These are phyloP conservation scores for Taphrina deformans DNA, from an alignment of 1,139 yeast genomes.

Conservation along the genomic window DNA sequence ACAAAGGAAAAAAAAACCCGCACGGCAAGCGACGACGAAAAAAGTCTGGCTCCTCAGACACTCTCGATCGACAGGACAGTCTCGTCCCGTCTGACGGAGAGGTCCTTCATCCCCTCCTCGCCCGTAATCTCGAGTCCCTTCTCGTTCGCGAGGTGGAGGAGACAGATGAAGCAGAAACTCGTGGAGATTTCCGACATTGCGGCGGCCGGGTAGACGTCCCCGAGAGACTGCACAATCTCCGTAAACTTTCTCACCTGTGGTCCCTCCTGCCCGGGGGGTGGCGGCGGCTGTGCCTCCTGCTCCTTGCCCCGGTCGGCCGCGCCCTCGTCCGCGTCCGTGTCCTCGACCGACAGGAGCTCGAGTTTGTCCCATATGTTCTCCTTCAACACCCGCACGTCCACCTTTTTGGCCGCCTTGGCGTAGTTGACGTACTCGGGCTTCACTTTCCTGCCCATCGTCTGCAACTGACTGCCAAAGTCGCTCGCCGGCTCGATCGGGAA, in stretches of 20 bases:
- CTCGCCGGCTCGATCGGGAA: slow-evolving; percentile 29
- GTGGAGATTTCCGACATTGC: slow-evolving; percentile 67
- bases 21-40: no score
- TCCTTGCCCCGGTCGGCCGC: slow-evolving; percentile 15
- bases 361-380: slow-evolving; percentile 75
- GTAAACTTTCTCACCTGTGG: slow-evolving; percentile 49
- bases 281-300: not conserved
- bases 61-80: slow-evolving; percentile 21
- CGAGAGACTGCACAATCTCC: slow-evolving; percentile 49
- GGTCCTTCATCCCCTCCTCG: slow-evolving; percentile 50
- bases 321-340: slow-evolving; percentile 32
- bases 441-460: slow-evolving; percentile 41
- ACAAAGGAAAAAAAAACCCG: no score
- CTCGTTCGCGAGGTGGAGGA: slow-evolving; percentile 85
- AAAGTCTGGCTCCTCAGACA: no score
- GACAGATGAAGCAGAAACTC: slow-evolving; percentile 81
- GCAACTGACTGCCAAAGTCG: slow-evolving; percentile 40
- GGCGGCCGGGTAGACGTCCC: slow-evolving; percentile 44
- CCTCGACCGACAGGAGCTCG: slow-evolving; percentile 40
- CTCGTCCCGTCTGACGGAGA: slow-evolving; percentile 32
- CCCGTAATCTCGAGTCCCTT: slow-evolving; percentile 69
- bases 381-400: slow-evolving; percentile 75
- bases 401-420: slow-evolving; percentile 79
- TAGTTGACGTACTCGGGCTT: slow-evolving; percentile 69
- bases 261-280: slow-evolving; percentile 10